These are phyloP conservation scores for Coleophoma cylindrospora DNA, from an alignment of 2,329 filamentous ascomycete genomes.

Conservation along the genomic window DNA sequence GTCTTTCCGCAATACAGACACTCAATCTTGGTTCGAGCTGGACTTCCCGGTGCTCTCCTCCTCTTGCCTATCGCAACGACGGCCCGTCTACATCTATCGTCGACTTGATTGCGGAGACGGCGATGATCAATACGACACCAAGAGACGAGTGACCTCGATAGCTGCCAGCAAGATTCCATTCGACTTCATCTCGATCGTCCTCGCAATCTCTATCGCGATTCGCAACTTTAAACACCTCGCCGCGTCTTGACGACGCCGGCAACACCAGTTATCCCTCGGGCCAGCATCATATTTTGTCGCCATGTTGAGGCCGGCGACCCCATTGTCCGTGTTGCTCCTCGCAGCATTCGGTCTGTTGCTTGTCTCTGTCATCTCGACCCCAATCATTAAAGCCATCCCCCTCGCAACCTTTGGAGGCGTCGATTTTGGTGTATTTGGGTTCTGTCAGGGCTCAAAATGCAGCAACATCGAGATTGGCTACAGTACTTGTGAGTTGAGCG, in stretches of 20 bases:
- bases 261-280: slow-evolving; percentile 14
- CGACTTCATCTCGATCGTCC: neutral
- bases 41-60: neutral
- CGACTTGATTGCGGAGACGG: too few species aligned
- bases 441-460: slow-evolving; percentile 64
- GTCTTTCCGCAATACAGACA: slow-evolving; percentile 1
- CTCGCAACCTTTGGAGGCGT: slow-evolving; percentile 72
- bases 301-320: slow-evolving; percentile 84
- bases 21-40: neutral
- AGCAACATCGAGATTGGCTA: slow-evolving; percentile 79
- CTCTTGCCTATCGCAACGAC: neutral
- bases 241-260: slow-evolving; percentile 43
- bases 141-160: neutral
- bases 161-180: slow-evolving; percentile 1
- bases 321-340: slow-evolving; percentile 79
- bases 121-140: neutral
- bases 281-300: slow-evolving; percentile 15
- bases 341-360: slow-evolving; percentile 81
- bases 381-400: slow-evolving; percentile 80
- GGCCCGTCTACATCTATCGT: neutral
- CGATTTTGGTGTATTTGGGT: slow-evolving; percentile 91
- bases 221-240: slow-evolving; percentile 15
- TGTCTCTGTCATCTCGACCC: slow-evolving; percentile 84
- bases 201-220: slow-evolving; percentile 1
- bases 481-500: slow-evolving; percentile 41